Conservation (phyloP, 2,329 filamentous ascomycete species). For the Thielaviopsis euricoi region DNA sequence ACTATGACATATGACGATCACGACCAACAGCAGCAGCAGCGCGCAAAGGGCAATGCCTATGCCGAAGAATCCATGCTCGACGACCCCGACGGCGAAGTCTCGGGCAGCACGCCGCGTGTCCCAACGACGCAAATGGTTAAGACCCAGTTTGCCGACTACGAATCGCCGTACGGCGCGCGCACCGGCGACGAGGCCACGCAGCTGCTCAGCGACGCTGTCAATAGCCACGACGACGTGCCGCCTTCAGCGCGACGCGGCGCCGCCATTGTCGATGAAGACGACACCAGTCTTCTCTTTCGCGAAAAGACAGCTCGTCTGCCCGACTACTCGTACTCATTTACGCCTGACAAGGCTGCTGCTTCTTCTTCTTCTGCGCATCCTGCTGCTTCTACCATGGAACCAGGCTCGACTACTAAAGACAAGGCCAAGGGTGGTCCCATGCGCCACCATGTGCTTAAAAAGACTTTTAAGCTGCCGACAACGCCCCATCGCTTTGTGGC, state of each 20-base stretch:
- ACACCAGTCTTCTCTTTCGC: conserved; percentile 33
- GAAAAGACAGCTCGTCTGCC: conserved; percentile 39
- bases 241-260: conserved; percentile 13
- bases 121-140: conserved; percentile 31
- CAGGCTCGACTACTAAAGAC: conserved; percentile 14
- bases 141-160: conserved; percentile 43
- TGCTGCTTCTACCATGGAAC: conserved; percentile 36
- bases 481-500: conserved; percentile 50
- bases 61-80: conserved; percentile 51
- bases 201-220: conserved; percentile 20
- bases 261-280: conserved; percentile 22
- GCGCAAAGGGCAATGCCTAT: not conserved
- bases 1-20: conserved; percentile 22
- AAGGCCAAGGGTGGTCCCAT: conserved; percentile 50
- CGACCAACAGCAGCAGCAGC: conserved; percentile 7
- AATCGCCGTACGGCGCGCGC: conserved; percentile 60
- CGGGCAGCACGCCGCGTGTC: conserved; percentile 49
- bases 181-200: conserved; percentile 23
- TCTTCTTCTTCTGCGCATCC: conserved; percentile 33
- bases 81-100: conserved; percentile 34
- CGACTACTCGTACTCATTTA: conserved; percentile 18
- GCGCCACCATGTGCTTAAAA: conserved; percentile 83
- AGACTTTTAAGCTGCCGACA: conserved; percentile 84
- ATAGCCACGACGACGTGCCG: conserved; percentile 20
- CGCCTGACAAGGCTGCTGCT: conserved; percentile 42